Base-by-base conservation (phyloP, 1,284 basidiomycete species). In the Apiotrichum sp. region DNA sequence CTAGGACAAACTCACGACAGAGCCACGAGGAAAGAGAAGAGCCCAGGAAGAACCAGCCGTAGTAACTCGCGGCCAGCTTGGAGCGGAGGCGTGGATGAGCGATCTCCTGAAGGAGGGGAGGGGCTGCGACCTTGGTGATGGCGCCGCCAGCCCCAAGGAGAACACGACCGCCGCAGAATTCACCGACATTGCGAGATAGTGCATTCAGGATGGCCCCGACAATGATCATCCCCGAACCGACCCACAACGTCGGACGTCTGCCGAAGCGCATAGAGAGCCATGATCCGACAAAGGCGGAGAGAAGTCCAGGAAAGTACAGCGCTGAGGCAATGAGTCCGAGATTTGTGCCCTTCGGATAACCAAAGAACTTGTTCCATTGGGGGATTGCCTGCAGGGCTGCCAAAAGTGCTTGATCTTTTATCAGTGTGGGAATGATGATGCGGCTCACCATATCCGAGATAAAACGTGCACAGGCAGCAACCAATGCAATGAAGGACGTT, bases 101-200 rank as follows among this genome's bases (percentile, higher is more conserved):
- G 29, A 68, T 56, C 50, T 65, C 60, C 35, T 66, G 53, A 29
- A 66, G 54, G 14, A 69, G 58, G 4, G 60, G 49, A 0, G 64
- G 61, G 0, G 62, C 66, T 35, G 55, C 58, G 33, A 63, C 56
- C 31, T 63, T 66, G 34, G 65, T 65, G 46, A 70, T 63, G 47
- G 65, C 61, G 10, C 59, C 65, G 2, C 65, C 65, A 4, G 61
- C 54, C n/a, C 65, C 67, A 51, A 62, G 61, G 53, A 63, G 62
- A 40, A 53, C 45, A 36, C 68, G 53, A 38, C 58, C 62, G 47
- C 66, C 41, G 55, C 64, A 51, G 62, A 60, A 61, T 55, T 45
- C 43, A 6, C 46, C 40, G 22, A 59, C 57, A 34, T 62, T 55
- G 3, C 43, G 50, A 4, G 62, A 53, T 14, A 62, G 58, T 1